Conservation (phyloP, 176 grass and related monocot species). For the Triticum urartu region DNA sequence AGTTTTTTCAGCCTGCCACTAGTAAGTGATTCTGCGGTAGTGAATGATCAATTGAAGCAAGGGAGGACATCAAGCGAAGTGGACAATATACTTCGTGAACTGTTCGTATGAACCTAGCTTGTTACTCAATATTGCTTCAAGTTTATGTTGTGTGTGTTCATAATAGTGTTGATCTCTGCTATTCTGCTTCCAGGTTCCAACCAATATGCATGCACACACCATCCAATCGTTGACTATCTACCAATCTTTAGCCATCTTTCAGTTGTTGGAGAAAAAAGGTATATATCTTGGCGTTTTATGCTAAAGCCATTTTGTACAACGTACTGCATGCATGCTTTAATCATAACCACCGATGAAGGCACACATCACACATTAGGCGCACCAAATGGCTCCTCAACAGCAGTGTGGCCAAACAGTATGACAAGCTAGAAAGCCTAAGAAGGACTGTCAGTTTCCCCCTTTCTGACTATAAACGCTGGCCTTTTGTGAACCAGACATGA, state of each 20-base stretch:
- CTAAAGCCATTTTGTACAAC: neutral
- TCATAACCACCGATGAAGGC: neutral
- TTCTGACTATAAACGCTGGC: neutral
- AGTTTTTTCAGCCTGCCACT: too few species aligned
- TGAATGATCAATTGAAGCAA: too few species aligned
- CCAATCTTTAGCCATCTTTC: neutral
- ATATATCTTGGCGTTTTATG: neutral
- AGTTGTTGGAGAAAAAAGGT: neutral
- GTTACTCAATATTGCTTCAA: too few species aligned
- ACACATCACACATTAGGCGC: neutral
- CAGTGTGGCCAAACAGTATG: neutral
- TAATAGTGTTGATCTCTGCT: too few species aligned
- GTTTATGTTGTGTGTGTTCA: too few species aligned
- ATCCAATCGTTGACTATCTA: neutral
- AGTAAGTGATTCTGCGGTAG: too few species aligned
- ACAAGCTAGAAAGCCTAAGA: neutral
- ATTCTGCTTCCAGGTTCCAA: neutral
- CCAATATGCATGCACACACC: neutral
- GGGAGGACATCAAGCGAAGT: too few species aligned
- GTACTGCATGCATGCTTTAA: slow-evolving; percentile 7
- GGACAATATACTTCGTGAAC: too few species aligned
- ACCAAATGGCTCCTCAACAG: neutral
- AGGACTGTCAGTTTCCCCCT: neutral
- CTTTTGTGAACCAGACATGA: neutral
- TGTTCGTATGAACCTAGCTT: too few species aligned